Evolutionary conservation across 768 basidiomycete genomes (phyloP).

Genomic region (Agaricus blazei): DNA sequence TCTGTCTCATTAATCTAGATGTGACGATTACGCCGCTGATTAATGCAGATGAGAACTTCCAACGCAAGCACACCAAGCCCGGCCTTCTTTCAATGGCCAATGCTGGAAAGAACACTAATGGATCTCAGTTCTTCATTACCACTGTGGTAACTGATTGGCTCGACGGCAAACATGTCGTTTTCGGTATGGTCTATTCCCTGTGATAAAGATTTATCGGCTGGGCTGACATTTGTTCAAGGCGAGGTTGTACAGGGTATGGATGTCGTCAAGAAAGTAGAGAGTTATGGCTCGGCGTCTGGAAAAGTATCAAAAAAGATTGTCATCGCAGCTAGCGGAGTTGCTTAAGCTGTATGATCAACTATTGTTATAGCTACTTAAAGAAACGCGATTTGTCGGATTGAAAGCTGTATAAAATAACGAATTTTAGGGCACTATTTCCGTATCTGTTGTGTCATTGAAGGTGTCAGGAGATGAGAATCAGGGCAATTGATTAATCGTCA

Average conservation of each 20-base stretch:
- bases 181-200: constrained; percentile 44
- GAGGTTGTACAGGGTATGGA: constrained; percentile 67
- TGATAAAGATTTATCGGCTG: not conserved
- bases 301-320: constrained; percentile 37
- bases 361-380: no score
- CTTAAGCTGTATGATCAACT: constrained; percentile 19
- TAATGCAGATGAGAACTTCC: constrained; percentile 77
- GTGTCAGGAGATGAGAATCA: no score
- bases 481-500: no score
- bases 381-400: no score
- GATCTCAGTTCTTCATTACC: constrained; percentile 87
- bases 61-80: constrained; percentile 65
- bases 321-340: constrained; percentile 52
- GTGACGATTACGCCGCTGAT: not conserved
- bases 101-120: constrained; percentile 78
- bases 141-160: constrained; percentile 76
- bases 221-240: constrained; percentile 24
- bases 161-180: constrained; percentile 82
- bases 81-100: constrained; percentile 80
- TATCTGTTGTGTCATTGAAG: no score
- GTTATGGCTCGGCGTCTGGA: constrained; percentile 32
- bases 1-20: constrained; percentile 20
- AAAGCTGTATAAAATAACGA: no score
- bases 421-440: no score
- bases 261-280: constrained; percentile 41